phyloP scores from a whole-genome alignment of 805 yeast species.

The Monosporozyma unispora region DNA sequence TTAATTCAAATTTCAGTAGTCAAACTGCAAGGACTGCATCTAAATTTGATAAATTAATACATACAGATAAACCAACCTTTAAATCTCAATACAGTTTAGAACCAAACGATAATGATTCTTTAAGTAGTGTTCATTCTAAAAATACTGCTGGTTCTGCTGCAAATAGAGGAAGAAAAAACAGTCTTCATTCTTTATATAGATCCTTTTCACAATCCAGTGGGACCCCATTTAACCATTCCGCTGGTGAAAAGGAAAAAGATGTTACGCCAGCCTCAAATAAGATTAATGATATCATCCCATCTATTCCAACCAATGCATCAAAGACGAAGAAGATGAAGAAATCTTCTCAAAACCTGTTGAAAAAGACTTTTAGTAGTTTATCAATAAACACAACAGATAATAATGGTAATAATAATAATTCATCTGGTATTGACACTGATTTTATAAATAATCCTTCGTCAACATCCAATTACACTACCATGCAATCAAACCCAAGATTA shows the following conservation, averaged over 20 bases:
- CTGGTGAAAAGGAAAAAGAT: not conserved
- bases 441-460: not conserved
- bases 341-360: conserved; percentile 1
- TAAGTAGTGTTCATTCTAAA: conserved; percentile 10
- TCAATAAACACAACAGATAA: conserved; percentile 10
- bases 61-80: conserved; percentile 9
- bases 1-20: not conserved
- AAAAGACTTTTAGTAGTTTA: conserved; percentile 20
- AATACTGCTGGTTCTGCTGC: not conserved
- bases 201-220: not conserved
- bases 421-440: not conserved
- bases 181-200: not conserved
- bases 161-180: not conserved
- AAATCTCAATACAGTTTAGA: conserved; percentile 2
- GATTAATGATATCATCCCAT: not conserved
- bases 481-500: conserved; percentile 1
- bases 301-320: not conserved
- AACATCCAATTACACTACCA: not conserved
- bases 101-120: not conserved
- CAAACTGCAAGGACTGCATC: not conserved
- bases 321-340: not conserved
- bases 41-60: conserved; percentile 3
- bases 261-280: not conserved
- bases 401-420: not conserved
- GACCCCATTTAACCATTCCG: not conserved